phyloP scores from a whole-genome alignment of 345 rosid genomes.

The Eucalyptus grandis region DNA sequence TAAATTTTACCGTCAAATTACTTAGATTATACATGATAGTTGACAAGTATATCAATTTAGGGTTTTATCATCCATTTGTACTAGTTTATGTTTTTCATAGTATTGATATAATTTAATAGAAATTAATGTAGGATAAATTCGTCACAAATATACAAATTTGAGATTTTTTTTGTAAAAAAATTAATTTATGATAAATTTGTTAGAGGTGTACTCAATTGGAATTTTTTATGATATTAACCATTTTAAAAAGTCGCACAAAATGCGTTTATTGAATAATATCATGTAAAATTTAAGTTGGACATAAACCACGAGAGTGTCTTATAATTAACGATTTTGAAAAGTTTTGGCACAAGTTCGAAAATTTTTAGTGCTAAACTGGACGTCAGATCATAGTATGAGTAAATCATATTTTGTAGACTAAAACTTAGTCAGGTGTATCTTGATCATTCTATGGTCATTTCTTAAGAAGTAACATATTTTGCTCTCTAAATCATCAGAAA shows the following conservation, averaged over 20 bases:
- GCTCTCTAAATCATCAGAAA: background rate
- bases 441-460: background rate
- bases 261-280: background rate
- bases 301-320: background rate
- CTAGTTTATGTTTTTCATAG: fast-evolving
- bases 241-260: too few species aligned
- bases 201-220: background rate
- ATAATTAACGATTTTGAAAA: background rate
- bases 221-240: too few species aligned
- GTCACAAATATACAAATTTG: too few species aligned
- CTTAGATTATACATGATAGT: fast-evolving
- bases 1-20: fast-evolving
- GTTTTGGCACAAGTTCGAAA: background rate
- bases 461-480: background rate
- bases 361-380: background rate
- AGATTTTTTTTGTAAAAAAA: fast-evolving
- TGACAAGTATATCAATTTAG: fast-evolving
- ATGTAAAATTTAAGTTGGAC: background rate
- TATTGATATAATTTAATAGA: too few species aligned
- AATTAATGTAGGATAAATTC: fast-evolving
- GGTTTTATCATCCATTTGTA: fast-evolving
- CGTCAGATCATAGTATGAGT: background rate
- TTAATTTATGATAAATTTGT: background rate
- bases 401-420: background rate
- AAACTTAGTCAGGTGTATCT: background rate